A percentile compares a stretch with the other conserved stretches of the same genome.
These are phyloP conservation scores for Cadophora sp. DNA, from an alignment of 2,329 filamentous ascomycete species.

Conservation along the genomic window DNA sequence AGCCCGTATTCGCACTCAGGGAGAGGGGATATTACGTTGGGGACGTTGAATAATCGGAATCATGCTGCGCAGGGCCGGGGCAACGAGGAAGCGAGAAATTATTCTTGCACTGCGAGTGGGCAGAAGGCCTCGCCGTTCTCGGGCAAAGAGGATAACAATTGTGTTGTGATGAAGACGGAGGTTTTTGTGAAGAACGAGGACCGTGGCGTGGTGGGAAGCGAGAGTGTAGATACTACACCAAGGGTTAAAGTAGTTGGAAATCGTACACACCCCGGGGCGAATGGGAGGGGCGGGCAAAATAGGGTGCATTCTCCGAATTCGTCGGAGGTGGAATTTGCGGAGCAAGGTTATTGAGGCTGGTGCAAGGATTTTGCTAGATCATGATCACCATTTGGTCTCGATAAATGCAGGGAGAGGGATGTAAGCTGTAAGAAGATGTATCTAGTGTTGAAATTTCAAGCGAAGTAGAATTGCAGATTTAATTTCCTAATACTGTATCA, in stretches of 20 bases:
- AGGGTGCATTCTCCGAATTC: background rate
- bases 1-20: background rate
- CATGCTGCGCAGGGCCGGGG: background rate
- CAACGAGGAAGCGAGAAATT: background rate
- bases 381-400: background rate
- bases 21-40: background rate
- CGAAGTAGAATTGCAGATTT: no score
- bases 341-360: background rate
- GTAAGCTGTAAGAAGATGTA: background rate
- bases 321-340: background rate
- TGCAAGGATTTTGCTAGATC: conserved; percentile 1
- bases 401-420: background rate
- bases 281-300: background rate
- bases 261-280: background rate
- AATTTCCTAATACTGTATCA: no score
- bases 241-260: background rate
- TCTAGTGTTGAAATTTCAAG: no score
- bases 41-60: background rate
- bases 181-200: background rate
- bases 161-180: background rate
- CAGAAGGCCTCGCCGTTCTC: background rate
- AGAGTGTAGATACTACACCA: background rate
- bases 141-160: conserved; percentile 1
- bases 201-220: background rate
- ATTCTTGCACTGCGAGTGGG: background rate